Base-by-base conservation (phyloP, 177 flowering plant genomes). In the Vitis hybrid region DNA sequence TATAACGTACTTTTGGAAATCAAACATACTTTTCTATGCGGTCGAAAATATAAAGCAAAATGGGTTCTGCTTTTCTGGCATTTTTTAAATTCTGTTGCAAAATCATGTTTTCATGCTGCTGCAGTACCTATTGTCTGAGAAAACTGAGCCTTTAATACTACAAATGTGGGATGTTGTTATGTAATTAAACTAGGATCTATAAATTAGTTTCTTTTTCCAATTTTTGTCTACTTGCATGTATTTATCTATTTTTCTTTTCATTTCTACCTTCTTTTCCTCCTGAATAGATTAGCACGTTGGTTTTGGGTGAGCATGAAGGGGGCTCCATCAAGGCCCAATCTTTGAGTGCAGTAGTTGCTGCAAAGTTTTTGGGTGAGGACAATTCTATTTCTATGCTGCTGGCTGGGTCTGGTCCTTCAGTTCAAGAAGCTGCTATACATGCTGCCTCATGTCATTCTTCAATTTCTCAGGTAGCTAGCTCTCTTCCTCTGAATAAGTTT, bases 371-470 rank as follows among this genome's bases (percentile, higher is more conserved):
- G 21, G 71, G 87, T 24, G 82, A 80, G 32, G 89, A 80, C 56
- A 85, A 85, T 75, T 74, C 91, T 6, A 75, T 96, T 74, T 89
- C 98, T 13, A 2, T 96, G 70, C 75, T 93, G 52, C 76, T 96
- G 76, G 97, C 97, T 62, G 99, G 99, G 3, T 86, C 95, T 1
- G 97, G 99, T 67, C 75, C 91, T 72, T 86, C 92, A 48, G 86
- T 95, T 35, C 85, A 85, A 40, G 77, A 86, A 81, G 99, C 97
- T 72, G 99, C 94, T 71, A 62, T 76, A 6, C 86, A 81, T 77
- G 99, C 97, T 70, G 91, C 98, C 32, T 79, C 82, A 1, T 80
- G 81, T 60, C 94, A 85, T 72, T 91, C 98, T 74, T 84, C 86
- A 9, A 70, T 93, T 80, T 95, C 97, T 73, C 82, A 93, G 91